Evolutionary conservation across 2,329 filamentous ascomycete genomes (phyloP).

Genomic region (Pseudogymnoascus sp.): DNA sequence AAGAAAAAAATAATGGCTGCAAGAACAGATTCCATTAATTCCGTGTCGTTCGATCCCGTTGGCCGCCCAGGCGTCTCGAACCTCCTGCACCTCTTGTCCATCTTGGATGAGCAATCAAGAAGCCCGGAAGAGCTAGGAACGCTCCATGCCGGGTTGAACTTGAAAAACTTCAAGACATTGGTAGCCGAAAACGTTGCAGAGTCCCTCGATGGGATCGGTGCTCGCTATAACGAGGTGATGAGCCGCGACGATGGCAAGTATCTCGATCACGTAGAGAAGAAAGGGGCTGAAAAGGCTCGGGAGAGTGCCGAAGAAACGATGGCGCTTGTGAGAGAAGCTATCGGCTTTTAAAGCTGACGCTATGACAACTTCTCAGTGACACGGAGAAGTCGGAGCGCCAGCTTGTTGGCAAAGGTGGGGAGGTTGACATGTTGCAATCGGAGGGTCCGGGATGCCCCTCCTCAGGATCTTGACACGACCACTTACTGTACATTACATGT

Average conservation of each 20-base stretch:
- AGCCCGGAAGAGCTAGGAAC: slow-evolving; percentile 36
- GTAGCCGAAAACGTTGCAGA: slow-evolving; percentile 52
- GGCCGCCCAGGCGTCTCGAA: slow-evolving; percentile 79
- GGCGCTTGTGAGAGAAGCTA: slow-evolving; percentile 34
- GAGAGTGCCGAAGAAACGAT: slow-evolving; percentile 50
- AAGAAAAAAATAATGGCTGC: slow-evolving; percentile 62
- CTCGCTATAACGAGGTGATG: slow-evolving; percentile 48
- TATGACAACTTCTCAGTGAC: neutral
- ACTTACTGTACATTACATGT: slow-evolving; percentile 2
- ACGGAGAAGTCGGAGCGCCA: neutral
- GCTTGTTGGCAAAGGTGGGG: neutral
- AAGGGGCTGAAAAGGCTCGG: slow-evolving; percentile 55
- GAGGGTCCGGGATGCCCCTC: neutral
- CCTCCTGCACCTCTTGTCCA: slow-evolving; percentile 70
- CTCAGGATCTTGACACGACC: neutral
- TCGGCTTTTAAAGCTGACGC: slow-evolving; percentile 30
- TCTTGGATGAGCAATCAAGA: slow-evolving; percentile 47
- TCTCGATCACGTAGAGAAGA: slow-evolving; percentile 49
- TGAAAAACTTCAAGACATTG: slow-evolving; percentile 56
- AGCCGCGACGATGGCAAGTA: slow-evolving; percentile 40
- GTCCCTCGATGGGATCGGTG: slow-evolving; percentile 48
- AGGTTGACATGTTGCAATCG: neutral
- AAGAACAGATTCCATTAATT: slow-evolving; percentile 63
- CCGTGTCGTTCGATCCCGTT: slow-evolving; percentile 65
- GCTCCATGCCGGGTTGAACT: slow-evolving; percentile 35